Conservation (phyloP, 2,329 filamentous ascomycete species). For the Neofusicoccum kwambonambiense region DNA sequence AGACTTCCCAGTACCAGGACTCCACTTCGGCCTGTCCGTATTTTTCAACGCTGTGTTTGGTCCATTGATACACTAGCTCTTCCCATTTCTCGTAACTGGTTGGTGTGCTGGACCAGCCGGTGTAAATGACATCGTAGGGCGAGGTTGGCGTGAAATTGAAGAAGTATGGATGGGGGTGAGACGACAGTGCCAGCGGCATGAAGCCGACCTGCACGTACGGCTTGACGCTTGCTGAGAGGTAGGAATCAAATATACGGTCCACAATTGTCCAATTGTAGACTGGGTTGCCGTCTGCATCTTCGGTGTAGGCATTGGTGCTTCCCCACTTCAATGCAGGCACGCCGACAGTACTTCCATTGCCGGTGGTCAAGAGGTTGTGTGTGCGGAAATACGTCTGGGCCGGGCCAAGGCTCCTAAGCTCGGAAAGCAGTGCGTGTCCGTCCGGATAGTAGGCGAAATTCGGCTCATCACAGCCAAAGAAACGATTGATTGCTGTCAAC, state of each 20-base stretch:
- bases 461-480: conserved; percentile 13
- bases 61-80: conserved; percentile 14
- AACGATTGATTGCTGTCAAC: not conserved
- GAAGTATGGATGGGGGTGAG: conserved; percentile 6
- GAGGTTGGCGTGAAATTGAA: conserved; percentile 12
- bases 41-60: not conserved
- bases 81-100: conserved; percentile 11
- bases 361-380: conserved; percentile 8
- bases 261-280: conserved; percentile 15
- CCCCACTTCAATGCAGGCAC: conserved; percentile 6
- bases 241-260: conserved; percentile 15
- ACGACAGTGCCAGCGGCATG: conserved; percentile 7
- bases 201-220: conserved; percentile 13
- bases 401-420: not conserved
- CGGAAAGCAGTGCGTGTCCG: not conserved
- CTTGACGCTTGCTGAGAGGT: not conserved
- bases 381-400: conserved; percentile 15
- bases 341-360: not conserved
- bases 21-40: conserved; percentile 3
- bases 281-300: not conserved
- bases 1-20: conserved; percentile 17
- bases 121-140: conserved; percentile 14
- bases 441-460: conserved; percentile 13
- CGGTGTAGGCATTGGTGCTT: conserved; percentile 8
- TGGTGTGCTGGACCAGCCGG: conserved; percentile 11